Evolutionary conservation across 2,329 filamentous ascomycete genomes (phyloP).

Genomic region (Talaromyces sp.): DNA sequence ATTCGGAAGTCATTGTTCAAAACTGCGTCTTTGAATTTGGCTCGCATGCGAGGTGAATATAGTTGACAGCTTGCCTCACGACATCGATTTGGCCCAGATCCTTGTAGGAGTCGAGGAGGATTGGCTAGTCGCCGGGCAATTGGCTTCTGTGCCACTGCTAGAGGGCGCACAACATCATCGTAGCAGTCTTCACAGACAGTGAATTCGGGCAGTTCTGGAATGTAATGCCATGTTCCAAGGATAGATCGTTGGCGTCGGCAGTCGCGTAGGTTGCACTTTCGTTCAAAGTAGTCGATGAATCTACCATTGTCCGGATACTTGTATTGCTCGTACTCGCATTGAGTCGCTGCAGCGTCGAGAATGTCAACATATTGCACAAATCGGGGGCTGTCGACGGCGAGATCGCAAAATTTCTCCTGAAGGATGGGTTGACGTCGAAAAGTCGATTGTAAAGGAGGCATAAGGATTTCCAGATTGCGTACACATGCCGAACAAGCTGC

Average conservation of each 20-base stretch:
- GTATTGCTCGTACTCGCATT: slow-evolving; percentile 28
- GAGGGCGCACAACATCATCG: slow-evolving; percentile 71
- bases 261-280: slow-evolving; percentile 57
- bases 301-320: slow-evolving; percentile 53
- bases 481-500: slow-evolving; percentile 72
- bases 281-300: slow-evolving; percentile 62
- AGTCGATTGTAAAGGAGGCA: slow-evolving; percentile 67
- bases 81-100: slow-evolving; percentile 40
- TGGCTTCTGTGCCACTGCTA: slow-evolving; percentile 51
- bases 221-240: slow-evolving; percentile 71
- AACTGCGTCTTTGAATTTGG: slow-evolving; percentile 66
- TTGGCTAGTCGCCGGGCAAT: slow-evolving; percentile 65
- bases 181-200: slow-evolving; percentile 87
- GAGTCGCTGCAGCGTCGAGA: slow-evolving; percentile 52
- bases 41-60: slow-evolving; percentile 75
- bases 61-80: slow-evolving; percentile 65
- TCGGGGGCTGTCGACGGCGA: slow-evolving; percentile 60
- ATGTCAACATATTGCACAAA: slow-evolving; percentile 57
- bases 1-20: slow-evolving; percentile 63
- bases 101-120: slow-evolving; percentile 55
- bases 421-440: slow-evolving; percentile 53
- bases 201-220: slow-evolving; percentile 70
- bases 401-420: slow-evolving; percentile 60
- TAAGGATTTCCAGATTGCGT: slow-evolving; percentile 65
- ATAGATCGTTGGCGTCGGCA: slow-evolving; percentile 64